Conservation (phyloP, 495 filamentous ascomycete genomes). For the Trichoderma parareesei region DNA sequence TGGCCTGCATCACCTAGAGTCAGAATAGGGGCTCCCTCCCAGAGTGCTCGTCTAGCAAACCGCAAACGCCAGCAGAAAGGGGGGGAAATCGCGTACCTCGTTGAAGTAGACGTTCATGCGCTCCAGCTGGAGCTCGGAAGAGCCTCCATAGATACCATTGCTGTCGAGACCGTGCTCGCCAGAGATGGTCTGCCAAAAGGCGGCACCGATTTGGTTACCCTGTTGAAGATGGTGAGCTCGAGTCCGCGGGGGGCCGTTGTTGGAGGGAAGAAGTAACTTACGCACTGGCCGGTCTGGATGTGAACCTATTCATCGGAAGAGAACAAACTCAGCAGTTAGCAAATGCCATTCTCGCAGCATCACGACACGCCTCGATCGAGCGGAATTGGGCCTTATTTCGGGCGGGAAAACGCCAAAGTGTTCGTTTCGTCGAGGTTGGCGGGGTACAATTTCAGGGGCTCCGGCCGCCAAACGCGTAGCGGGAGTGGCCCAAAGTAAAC, state of each 20-base stretch:
- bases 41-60: not conserved
- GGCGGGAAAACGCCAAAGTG: conserved; percentile 18
- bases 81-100: conserved; percentile 57
- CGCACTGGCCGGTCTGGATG: conserved; percentile 99
- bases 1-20: conserved; percentile 49
- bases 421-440: conserved; percentile 49
- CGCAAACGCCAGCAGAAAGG: no score
- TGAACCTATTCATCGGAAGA: conserved; percentile 63
- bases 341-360: conserved; percentile 11
- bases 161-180: conserved; percentile 98
- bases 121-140: conserved; percentile 97
- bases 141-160: conserved; percentile 87
- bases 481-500: conserved; percentile 29
- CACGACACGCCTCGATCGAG: not conserved
- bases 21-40: conserved; percentile 7
- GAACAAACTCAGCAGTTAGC: conserved; percentile 27
- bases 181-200: conserved; percentile 98
- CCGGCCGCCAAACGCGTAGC: conserved; percentile 64
- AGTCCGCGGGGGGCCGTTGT: conserved; percentile 14
- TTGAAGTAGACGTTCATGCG: conserved; percentile 99
- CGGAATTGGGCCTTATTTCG: conserved; percentile 21
- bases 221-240: conserved; percentile 35
- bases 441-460: conserved; percentile 30
- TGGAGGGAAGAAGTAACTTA: conserved; percentile 45
- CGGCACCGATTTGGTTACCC: conserved; percentile 99